A percentile compares a stretch with the other conserved stretches of the same genome.
Conservation (phyloP, 148 eudicot genomes). For the Nepenthes gracilis region DNA sequence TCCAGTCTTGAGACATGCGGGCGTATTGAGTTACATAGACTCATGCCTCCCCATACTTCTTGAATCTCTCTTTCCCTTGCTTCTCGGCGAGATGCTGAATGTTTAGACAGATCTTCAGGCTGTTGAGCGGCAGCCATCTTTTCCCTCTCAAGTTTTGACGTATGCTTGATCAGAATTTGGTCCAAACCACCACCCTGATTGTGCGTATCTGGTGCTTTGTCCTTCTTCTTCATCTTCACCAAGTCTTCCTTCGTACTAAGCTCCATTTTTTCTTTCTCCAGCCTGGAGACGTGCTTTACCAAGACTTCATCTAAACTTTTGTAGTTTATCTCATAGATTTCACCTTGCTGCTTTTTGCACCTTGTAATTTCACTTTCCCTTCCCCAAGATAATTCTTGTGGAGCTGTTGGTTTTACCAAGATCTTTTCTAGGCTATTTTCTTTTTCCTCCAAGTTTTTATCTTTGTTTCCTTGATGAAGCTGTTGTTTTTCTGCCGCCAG, state of each 20-base stretch:
- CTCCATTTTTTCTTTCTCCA: conserved; percentile 55
- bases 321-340: conserved; percentile 10
- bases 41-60: conserved; percentile 82
- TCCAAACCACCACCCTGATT: conserved; percentile 57
- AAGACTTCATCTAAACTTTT: conserved; percentile 58
- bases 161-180: conserved; percentile 56
- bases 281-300: conserved; percentile 59
- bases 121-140: conserved; percentile 9
- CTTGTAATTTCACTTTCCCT: conserved; percentile 7
- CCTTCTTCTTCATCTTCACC: conserved; percentile 30
- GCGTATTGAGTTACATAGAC: conserved; percentile 52
- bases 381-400: conserved; percentile 5
- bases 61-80: conserved; percentile 76
- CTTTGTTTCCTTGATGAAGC: conserved; percentile 2
- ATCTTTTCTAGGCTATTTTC: background rate
- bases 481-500: background rate
- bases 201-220: conserved; percentile 10
- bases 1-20: conserved; percentile 68
- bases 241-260: conserved; percentile 8
- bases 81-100: conserved; percentile 40
- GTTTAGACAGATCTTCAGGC: conserved; percentile 2
- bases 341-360: conserved; percentile 9
- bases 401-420: conserved; percentile 10
- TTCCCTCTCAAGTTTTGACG: conserved; percentile 51
- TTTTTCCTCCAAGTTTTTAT: conserved; percentile 10